Conservation (phyloP, 257 asterid species). For the Handroanthus guayacan region DNA sequence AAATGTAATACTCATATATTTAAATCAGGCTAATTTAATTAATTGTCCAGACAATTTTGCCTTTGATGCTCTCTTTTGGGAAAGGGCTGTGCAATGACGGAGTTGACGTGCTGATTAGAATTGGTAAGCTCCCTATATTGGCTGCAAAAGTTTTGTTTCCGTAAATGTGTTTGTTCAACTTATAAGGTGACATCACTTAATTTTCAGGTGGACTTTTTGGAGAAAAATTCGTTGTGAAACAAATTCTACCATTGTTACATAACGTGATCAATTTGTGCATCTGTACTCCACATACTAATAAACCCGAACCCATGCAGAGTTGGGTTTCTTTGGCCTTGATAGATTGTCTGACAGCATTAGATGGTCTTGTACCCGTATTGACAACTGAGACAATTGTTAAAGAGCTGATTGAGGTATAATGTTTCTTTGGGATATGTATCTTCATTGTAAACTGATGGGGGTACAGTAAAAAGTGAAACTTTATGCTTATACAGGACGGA, state of each 20-base stretch:
- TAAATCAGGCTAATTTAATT: constrained; percentile 29
- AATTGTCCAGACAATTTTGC: constrained; percentile 78
- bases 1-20: constrained; percentile 5
- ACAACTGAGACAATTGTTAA: constrained; percentile 68
- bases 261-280: constrained; percentile 69
- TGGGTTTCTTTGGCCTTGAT: constrained; percentile 79
- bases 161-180: constrained; percentile 27
- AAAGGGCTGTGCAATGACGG: constrained; percentile 94
- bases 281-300: constrained; percentile 52
- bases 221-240: constrained; percentile 72
- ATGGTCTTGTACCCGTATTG: constrained; percentile 77
- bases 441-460: constrained; percentile 20
- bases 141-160: constrained; percentile 32
- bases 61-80: constrained; percentile 90
- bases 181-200: constrained; percentile 36
- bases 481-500: constrained; percentile 62
- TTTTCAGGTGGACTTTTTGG: constrained; percentile 87
- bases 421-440: constrained; percentile 19
- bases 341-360: constrained; percentile 72
- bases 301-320: constrained; percentile 84
- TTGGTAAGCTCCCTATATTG: constrained; percentile 59
- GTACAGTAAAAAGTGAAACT: constrained; percentile 28
- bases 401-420: constrained; percentile 81
- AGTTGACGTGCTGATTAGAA: constrained; percentile 84
- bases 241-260: constrained; percentile 75